A percentile compares a stretch with the other conserved stretches of the same genome.
Conservation (phyloP, 768 basidiomycete genomes). For the Lentinula boryana region DNA sequence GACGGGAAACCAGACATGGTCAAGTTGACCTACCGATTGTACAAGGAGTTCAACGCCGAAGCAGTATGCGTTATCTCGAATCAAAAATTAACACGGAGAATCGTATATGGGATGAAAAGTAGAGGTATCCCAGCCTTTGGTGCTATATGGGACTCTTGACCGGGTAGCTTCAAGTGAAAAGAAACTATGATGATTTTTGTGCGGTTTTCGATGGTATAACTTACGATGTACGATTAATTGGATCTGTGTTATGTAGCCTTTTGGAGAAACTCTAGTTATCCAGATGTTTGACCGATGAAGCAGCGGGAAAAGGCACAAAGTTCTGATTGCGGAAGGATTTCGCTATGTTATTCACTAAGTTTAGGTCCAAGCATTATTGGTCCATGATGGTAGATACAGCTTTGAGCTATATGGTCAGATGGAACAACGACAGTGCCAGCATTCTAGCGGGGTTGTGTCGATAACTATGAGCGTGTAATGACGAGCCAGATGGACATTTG, state of each 20-base stretch:
- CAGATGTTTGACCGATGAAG: not conserved
- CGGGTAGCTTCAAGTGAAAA: not conserved
- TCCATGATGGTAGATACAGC: not conserved
- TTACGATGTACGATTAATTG: not conserved
- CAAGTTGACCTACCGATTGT: slow-evolving; percentile 38
- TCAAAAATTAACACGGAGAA: slow-evolving; percentile 47
- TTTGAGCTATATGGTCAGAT: too few species aligned
- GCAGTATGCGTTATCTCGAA: slow-evolving; percentile 58
- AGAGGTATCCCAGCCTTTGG: slow-evolving; percentile 58
- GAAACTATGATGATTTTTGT: too few species aligned
- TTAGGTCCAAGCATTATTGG: not conserved
- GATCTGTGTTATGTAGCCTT: not conserved
- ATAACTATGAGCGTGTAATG: not conserved
- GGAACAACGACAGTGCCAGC: too few species aligned
- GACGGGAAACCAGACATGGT: slow-evolving; percentile 46
- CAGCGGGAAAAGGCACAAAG: not conserved
- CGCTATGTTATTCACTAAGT: not conserved
- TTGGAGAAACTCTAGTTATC: not conserved
- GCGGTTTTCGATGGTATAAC: not conserved
- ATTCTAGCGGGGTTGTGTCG: too few species aligned
- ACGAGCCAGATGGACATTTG: not conserved
- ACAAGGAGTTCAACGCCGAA: slow-evolving; percentile 42
- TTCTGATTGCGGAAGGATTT: not conserved
- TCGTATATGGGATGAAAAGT: slow-evolving; percentile 56
- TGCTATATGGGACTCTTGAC: slow-evolving; percentile 53